These are phyloP conservation scores for Haplosporangium gracile DNA, from an alignment of 192 early-diverging fungal genomes.

Conservation along the genomic window DNA sequence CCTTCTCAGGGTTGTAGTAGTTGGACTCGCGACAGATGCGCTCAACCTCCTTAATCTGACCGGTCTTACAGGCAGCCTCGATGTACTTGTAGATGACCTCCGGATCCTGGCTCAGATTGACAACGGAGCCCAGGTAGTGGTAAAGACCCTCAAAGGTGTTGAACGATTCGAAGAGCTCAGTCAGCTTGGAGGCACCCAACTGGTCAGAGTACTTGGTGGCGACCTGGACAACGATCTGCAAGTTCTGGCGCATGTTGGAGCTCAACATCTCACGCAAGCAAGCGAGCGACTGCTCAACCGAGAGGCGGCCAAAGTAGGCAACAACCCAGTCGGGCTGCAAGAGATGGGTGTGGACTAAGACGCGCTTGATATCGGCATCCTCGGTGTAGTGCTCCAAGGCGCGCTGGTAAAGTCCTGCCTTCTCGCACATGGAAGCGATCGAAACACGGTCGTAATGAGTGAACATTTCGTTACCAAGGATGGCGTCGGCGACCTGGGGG, in stretches of 20 bases:
- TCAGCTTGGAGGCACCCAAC: conserved; percentile 88
- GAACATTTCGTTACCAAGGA: conserved; percentile 96
- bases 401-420: conserved; percentile 96
- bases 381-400: conserved; percentile 98
- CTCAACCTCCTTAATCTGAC: conserved; percentile 98
- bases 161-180: conserved; percentile 91
- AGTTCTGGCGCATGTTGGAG: conserved; percentile 93
- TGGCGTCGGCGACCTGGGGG: conserved; percentile 99
- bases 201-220: conserved; percentile 98
- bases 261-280: conserved; percentile 95
- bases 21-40: conserved; percentile 97
- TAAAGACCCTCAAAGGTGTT: conserved; percentile 97
- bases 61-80: conserved; percentile 92
- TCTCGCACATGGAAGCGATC: conserved; percentile 95
- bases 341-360: conserved; percentile 89
- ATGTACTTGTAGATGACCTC: conserved; percentile 99
- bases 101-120: conserved; percentile 94
- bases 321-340: conserved; percentile 94
- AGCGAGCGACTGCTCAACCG: conserved; percentile 95
- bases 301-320: conserved; percentile 94
- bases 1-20: conserved; percentile 97
- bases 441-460: conserved; percentile 94
- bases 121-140: conserved; percentile 96
- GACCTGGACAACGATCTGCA: conserved; percentile 97
- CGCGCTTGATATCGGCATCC: conserved; percentile 96